Base-by-base conservation (phyloP, 305 asterid species). In the Coffea humblotiana region DNA sequence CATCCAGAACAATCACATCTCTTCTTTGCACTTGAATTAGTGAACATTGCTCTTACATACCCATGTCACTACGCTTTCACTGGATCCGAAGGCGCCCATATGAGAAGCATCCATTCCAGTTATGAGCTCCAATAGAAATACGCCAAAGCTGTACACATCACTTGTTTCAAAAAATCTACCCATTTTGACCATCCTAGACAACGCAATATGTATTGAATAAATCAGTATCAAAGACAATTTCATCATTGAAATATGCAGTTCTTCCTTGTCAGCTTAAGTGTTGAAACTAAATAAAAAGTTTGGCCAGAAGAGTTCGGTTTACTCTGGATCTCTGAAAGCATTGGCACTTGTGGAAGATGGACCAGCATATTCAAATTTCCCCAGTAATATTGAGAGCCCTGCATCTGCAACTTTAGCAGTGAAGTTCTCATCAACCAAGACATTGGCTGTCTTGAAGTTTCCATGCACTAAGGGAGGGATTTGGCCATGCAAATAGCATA, bases 401-500 rank as follows among this genome's bases (percentile, higher is more conserved):
- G 89, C 93, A 82, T 91, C 97, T 68, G 95, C 86, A 79, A 93
- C 95, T 86, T 89, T 93, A 21, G 93, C 92, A 71, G 82, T 87
- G 88, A 93, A 90, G 82, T 89, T 84, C 88, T 90, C 97, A 78
- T 93, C 95, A 73, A 93, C 97, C 88, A 93, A 69, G 27, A 93
- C 97, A 83, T 88, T 91, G 63, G 92, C 90, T 63, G 97, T 90
- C 88, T 89, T 88, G 78, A 93, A 93, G 85, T 88, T 88, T 37
- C 90, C 80, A 71, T 93, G 98, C 32, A 89, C 58, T 14, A 87
- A 56, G 8, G 91, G 90, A 77, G 95, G 94, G n/a, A 71, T 86
- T 69, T 90, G 88, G 40, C 87, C 76, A 69, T 93, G 97, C 88
- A 93, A 86, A 84, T 92, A 89, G 69, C 88, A 66, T 82, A 93